Evolutionary conservation across 1,284 basidiomycete genomes (phyloP), one percentile per base, ranked within the genome.

Genomic region (Puccinia triticina): DNA sequence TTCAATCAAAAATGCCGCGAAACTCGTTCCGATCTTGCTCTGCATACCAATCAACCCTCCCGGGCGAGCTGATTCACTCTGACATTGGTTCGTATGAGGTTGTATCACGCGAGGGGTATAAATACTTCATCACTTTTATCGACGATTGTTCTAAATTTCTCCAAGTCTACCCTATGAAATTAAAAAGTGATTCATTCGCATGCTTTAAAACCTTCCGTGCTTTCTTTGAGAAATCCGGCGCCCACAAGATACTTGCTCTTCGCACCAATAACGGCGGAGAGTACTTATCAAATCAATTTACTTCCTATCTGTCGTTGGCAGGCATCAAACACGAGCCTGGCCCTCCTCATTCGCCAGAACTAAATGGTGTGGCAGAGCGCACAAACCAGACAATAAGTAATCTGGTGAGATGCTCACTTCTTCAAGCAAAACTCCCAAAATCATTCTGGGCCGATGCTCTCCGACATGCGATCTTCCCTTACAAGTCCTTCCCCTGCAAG

Each of bases 151-250:
- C 69, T 14, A 72, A 72, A 7, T 43, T 23, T 12, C 1, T 43
- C 26, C 23, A 16, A 0, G 69, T 72, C 1, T 72, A n/a, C 11
- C 18, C 46, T 0, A 75, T 75, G 72, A 75, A 75, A 75, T 75
- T 11, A 18, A 75, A 75, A 53, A 75, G 48, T 10, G 16, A 75
- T n/a, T 3, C 48, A 1, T 75, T 75, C 8, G 16, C 1, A 1
- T 82, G 87, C 8, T 87, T 89, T 82, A 84, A 85, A 72, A 55
- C 82, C 7, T 89, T 85, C 84, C 85, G 87, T 61, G 85, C 87
- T 0, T 81, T 83, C 77, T 83, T 84, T 8, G 84, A 87, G 75
- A 84, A 83, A 34, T 73, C 83, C 29, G 83, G 84, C 18, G 84
- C 84, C 0, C 11, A n/a, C 21, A 84, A 78, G 8, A 69, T 69